Conservation (phyloP, 305 asterid genomes). For the Striga hermonthica region DNA sequence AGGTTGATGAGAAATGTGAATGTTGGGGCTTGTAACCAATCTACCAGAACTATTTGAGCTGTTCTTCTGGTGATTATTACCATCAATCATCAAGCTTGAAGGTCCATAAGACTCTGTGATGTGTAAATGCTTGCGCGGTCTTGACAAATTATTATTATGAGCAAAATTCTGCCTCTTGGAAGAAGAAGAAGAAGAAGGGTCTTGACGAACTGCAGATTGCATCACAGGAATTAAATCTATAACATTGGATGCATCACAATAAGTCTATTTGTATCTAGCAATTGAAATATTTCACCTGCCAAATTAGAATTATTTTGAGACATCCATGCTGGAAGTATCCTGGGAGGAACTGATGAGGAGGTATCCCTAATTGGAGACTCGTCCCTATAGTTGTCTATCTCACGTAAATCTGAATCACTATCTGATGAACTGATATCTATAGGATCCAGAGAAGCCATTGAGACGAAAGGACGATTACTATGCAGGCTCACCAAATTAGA, state of each 20-base stretch:
- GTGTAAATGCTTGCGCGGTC: constrained; percentile 34
- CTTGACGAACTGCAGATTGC: constrained; percentile 44
- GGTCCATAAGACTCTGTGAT: constrained; percentile 41
- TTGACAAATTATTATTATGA: constrained; percentile 44
- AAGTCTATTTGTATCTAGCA: constrained; percentile 15
- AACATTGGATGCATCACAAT: constrained; percentile 20
- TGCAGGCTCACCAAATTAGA: constrained; percentile 32
- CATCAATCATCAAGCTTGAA: constrained; percentile 44
- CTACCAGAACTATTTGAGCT: constrained; percentile 34
- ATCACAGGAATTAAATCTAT: constrained; percentile 24
- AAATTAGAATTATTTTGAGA: constrained; percentile 31
- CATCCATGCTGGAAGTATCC: constrained; percentile 57
- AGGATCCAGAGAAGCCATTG: constrained; percentile 49
- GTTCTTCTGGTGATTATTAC: constrained; percentile 24
- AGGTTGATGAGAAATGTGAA: constrained; percentile 37
- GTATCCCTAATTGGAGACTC: constrained; percentile 66
- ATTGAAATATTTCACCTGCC: constrained; percentile 42
- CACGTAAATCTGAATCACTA: constrained; percentile 77
- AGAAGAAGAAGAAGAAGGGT: constrained; percentile 33
- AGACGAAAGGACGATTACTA: constrained; percentile 30
- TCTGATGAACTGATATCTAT: constrained; percentile 88
- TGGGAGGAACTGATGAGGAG: constrained; percentile 36
- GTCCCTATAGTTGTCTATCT: constrained; percentile 62
- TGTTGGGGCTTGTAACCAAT: constrained; percentile 33
- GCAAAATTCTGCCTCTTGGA: constrained; percentile 31